These are phyloP conservation scores for Albugo laibachii DNA, from an alignment of 352 stramenopile species.

Conservation along the genomic window DNA sequence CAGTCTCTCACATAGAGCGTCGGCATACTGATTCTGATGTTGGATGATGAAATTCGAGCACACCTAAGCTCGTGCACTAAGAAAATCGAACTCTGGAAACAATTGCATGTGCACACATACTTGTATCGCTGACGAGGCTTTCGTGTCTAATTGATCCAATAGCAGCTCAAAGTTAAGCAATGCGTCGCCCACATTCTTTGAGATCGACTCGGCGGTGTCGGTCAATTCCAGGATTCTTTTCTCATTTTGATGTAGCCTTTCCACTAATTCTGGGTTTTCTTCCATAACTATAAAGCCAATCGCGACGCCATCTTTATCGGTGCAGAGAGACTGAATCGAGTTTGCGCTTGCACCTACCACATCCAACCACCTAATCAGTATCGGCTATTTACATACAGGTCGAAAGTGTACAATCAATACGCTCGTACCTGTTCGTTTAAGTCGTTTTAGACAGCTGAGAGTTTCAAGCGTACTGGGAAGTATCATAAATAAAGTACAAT, in stretches of 20 bases:
- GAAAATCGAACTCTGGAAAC: constrained; percentile 1
- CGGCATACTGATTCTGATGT: constrained; percentile 20
- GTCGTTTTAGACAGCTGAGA: constrained; percentile 58
- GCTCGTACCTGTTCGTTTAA: constrained; percentile 52
- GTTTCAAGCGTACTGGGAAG: constrained; percentile 35
- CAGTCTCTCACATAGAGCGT: not conserved
- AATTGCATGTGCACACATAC: constrained; percentile 14
- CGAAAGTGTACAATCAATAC: not conserved
- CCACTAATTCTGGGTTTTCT: constrained; percentile 67
- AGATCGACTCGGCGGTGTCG: constrained; percentile 52
- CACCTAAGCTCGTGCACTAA: constrained; percentile 15
- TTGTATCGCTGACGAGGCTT: constrained; percentile 53
- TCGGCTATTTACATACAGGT: not conserved
- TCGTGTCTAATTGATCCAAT: constrained; percentile 69
- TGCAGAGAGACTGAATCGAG: constrained; percentile 71
- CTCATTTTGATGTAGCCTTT: constrained; percentile 49
- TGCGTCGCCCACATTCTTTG: constrained; percentile 54
- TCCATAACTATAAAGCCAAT: constrained; percentile 79
- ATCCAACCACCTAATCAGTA: constrained; percentile 1
- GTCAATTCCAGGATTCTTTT: constrained; percentile 68
- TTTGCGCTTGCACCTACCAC: constrained; percentile 45
- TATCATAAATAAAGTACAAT: constrained; percentile 70
- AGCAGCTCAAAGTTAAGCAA: constrained; percentile 75
- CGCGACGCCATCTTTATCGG: constrained; percentile 57
- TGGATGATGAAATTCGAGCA: constrained; percentile 73